These are phyloP conservation scores for Triadica sebifera DNA, from an alignment of 345 rosid genomes.

Conservation along the genomic window DNA sequence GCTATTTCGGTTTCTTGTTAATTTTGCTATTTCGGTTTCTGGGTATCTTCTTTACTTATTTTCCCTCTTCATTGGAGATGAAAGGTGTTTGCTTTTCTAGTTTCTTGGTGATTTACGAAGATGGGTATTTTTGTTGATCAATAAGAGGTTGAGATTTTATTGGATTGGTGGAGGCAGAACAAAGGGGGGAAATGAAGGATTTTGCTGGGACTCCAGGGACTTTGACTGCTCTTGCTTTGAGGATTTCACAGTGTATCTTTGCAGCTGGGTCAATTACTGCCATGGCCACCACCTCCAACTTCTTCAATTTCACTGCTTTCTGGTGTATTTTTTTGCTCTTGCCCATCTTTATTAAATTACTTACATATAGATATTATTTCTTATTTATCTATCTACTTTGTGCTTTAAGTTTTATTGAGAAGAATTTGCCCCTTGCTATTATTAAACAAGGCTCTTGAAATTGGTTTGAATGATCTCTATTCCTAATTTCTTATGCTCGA, in stretches of 20 bases:
- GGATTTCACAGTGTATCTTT: constrained; percentile 64
- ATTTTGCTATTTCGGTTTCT: constrained; percentile 3
- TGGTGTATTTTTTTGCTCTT: constrained; percentile 56
- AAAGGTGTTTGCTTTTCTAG: neutral
- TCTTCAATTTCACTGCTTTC: constrained; percentile 70
- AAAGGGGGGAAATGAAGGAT: constrained; percentile 53
- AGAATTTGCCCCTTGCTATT: neutral
- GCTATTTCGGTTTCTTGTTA: constrained; percentile 1
- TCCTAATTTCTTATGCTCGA: neutral
- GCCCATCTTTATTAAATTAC: neutral
- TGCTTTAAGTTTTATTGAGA: neutral
- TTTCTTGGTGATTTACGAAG: constrained; percentile 15
- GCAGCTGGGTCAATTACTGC: constrained; percentile 76
- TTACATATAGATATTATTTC: neutral
- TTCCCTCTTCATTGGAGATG: neutral
- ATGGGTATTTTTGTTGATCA: constrained; percentile 13
- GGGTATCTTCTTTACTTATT: neutral
- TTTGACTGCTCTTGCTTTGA: constrained; percentile 54
- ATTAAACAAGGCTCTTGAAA: neutral
- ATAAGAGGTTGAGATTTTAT: neutral
- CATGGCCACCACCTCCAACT: constrained; percentile 54
- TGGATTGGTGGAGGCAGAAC: neutral
- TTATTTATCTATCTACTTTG: neutral
- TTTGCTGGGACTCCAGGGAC: constrained; percentile 87
- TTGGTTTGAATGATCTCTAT: neutral